Conservation (phyloP, 345 rosid genomes). For the Gossypium sturtianum region DNA sequence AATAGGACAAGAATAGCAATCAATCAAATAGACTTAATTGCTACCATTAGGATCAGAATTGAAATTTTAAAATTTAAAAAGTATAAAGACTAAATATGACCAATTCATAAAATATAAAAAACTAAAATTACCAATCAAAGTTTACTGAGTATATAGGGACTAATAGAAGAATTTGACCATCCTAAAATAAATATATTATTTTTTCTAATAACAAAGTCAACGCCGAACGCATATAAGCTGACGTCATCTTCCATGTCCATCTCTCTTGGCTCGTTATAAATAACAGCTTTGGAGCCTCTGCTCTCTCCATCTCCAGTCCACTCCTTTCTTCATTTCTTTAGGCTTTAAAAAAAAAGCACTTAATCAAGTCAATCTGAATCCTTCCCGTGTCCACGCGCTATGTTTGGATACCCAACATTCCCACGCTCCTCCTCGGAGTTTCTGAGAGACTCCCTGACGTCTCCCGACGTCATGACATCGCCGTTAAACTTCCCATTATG, state of each 20-base stretch:
- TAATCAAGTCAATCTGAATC: neutral
- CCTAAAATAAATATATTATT: too few relatives aligned
- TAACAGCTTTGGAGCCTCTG: slow-evolving; percentile 6
- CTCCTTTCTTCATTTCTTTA: neutral
- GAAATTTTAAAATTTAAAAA: too few relatives aligned
- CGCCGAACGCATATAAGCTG: slow-evolving; percentile 21
- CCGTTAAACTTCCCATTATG: slow-evolving; percentile 25
- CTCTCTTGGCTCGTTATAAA: slow-evolving; percentile 17
- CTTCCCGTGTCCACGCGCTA: slow-evolving; percentile 17
- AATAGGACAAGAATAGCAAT: too few relatives aligned
- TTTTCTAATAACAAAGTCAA: slow-evolving; percentile 23
- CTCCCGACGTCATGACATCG: slow-evolving; percentile 20
- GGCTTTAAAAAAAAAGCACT: neutral
- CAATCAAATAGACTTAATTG: too few relatives aligned
- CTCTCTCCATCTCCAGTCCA: slow-evolving; percentile 8
- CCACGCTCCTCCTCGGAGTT: slow-evolving; percentile 11
- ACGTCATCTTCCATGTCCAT: slow-evolving; percentile 31
- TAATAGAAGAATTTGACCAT: too few relatives aligned
- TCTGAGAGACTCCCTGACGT: slow-evolving; percentile 11
- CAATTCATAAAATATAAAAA: neutral
- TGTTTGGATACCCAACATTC: slow-evolving; percentile 32
- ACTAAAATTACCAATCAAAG: too few relatives aligned
- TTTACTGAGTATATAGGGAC: neutral
- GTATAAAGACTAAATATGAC: too few relatives aligned
- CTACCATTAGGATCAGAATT: too few relatives aligned